phyloP scores from a whole-genome alignment of 805 yeast species.

The Pichia ethanolica region DNA sequence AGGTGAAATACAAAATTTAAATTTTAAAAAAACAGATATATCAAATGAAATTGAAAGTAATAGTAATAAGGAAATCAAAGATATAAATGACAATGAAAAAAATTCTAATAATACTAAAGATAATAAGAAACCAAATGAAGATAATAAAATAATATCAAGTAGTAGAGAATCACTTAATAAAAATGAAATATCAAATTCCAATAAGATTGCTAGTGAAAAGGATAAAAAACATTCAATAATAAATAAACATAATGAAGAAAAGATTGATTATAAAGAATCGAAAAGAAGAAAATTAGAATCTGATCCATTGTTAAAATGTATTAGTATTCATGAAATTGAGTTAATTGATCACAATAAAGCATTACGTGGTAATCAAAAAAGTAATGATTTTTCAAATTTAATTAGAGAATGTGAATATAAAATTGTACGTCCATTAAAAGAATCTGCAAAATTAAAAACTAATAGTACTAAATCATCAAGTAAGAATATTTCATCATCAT shows the following conservation, averaged over 20 bases:
- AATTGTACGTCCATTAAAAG: constrained; percentile 31
- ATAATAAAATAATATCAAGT: not conserved
- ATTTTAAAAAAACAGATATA: no score
- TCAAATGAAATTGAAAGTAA: no score
- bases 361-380: constrained; percentile 48
- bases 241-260: not conserved
- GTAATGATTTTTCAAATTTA: constrained; percentile 59
- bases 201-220: not conserved
- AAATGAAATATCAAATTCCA: no score
- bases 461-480: no score
- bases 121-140: no score
- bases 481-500: constrained; percentile 4
- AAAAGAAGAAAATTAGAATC: constrained; percentile 25
- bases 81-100: no score
- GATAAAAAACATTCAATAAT: not conserved
- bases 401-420: constrained; percentile 58
- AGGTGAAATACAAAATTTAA: constrained; percentile 50
- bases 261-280: constrained; percentile 8
- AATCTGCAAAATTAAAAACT: not conserved
- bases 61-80: no score
- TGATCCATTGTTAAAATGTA: constrained; percentile 45
- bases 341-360: constrained; percentile 36
- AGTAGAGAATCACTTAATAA: no score
- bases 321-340: constrained; percentile 37
- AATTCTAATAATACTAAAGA: no score